Percentiles rank a stretch among this genome's conserved stretches.
Conservation (phyloP, 1,284 basidiomycete species). For the Cutaneotrichosporon dermatis region DNA sequence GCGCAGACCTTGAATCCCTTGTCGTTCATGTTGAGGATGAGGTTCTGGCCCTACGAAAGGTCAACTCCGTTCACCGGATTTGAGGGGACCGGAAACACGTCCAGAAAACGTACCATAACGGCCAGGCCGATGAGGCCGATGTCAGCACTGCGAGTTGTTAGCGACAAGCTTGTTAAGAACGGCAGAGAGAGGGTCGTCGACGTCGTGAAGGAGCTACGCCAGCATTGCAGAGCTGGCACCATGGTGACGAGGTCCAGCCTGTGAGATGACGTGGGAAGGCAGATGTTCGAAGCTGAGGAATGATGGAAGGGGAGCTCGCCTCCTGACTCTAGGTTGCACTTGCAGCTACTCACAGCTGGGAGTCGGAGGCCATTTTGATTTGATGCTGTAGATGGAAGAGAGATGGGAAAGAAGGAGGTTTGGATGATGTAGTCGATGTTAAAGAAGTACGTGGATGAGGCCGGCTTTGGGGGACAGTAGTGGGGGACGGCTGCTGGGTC, state of each 20-base stretch:
- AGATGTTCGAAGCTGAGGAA: no score
- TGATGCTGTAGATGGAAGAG: background rate
- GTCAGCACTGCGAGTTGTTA: conserved; percentile 31
- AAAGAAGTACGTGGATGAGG: background rate
- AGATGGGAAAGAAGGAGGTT: background rate
- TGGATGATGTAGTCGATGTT: conserved; percentile 8
- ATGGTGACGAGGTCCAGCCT: background rate
- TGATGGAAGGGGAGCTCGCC: no score
- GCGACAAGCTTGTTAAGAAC: background rate
- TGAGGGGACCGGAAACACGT: background rate
- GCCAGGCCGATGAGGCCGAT: conserved; percentile 65
- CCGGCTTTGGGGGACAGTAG: background rate
- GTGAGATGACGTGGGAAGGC: background rate
- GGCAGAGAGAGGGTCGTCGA: background rate
- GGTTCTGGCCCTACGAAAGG: conserved; percentile 73
- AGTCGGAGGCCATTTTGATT: conserved; percentile 27
- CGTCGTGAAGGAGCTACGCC: background rate
- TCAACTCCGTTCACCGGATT: background rate
- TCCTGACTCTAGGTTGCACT: no score
- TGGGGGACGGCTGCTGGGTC: background rate
- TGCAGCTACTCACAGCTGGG: conserved; percentile 26
- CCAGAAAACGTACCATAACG: conserved; percentile 66
- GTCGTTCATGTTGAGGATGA: conserved; percentile 98
- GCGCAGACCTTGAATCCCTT: conserved; percentile 97
- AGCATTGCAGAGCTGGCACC: no score